phyloP scores from a whole-genome alignment of 2,329 filamentous ascomycete genomes.

The Penicillium fuscoglaucum region DNA sequence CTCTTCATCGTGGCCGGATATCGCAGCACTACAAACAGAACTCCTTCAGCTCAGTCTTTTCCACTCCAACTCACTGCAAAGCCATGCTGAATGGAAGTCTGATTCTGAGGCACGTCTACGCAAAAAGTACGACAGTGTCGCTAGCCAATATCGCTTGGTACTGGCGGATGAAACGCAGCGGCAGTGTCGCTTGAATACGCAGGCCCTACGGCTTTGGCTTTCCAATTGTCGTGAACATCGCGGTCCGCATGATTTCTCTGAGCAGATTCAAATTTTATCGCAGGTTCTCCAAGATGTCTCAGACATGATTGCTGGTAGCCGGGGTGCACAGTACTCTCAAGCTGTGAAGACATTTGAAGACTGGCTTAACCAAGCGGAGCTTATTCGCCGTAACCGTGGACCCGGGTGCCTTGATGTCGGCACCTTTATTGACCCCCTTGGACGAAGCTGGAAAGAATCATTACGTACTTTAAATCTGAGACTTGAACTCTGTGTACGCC shows the following conservation, averaged over 20 bases:
- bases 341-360: slow-evolving; percentile 37
- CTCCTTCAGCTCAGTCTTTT: slow-evolving; percentile 46
- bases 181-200: slow-evolving; percentile 38
- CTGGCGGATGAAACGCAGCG: slow-evolving; percentile 34
- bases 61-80: slow-evolving; percentile 33
- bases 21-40: slow-evolving; percentile 43
- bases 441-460: slow-evolving; percentile 38
- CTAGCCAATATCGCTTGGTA: slow-evolving; percentile 35
- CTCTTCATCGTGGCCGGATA: slow-evolving; percentile 36
- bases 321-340: slow-evolving; percentile 32
- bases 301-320: slow-evolving; percentile 28
- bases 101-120: slow-evolving; percentile 33
- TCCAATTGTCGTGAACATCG: slow-evolving; percentile 32
- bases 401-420: slow-evolving; percentile 10
- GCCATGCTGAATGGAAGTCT: slow-evolving; percentile 34
- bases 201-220: slow-evolving; percentile 38
- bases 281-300: slow-evolving; percentile 42
- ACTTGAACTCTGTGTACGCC: slow-evolving; percentile 37
- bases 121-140: slow-evolving; percentile 38
- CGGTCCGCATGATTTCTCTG: slow-evolving; percentile 32
- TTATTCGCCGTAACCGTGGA: slow-evolving; percentile 25
- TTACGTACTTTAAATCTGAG: slow-evolving; percentile 31
- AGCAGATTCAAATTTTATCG: slow-evolving; percentile 43
- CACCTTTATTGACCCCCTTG: slow-evolving; percentile 39
- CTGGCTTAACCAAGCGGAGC: slow-evolving; percentile 36